Evolutionary conservation across 116 monocot species (phyloP), one percentile per base, ranked within the genome.

Genomic region (Phalaenopsis hybrid): DNA sequence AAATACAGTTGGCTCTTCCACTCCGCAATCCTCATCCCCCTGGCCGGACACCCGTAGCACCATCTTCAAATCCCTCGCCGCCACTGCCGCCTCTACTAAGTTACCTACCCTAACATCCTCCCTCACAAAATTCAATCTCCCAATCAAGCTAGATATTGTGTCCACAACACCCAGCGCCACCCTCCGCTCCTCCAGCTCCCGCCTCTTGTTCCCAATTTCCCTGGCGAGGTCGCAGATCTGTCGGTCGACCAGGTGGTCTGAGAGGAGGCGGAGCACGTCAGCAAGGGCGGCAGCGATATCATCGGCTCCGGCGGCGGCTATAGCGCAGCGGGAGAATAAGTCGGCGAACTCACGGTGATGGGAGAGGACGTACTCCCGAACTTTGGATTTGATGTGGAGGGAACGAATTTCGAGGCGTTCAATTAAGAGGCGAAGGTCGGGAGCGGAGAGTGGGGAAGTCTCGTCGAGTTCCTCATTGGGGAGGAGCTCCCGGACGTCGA

Each of bases 351-450:
- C 86, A 13, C 34, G 76, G 84, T 81, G 93, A 82, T 90, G 87
- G 78, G 87, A 86, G 83, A 89, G 76, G 65, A 89, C 85, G 89
- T 90, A 91, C 79, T 86, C 79, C 8, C 88, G 88, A 82, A 94
- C 94, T 23, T 80, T 83, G 80, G 84, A 80, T 65, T 94, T 89
- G 87, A 97, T 88, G 49, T 86, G 86, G 78, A 89, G 86, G 33
- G 94, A 94, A 1, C 90, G 97, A 79, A 82, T 79, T 61, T 91
- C 85, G 84, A 97, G 92, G 82, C 92, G 92, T 82, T 94, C 89
- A 81, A 92, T 87, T 81, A 94, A 87, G 79, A 97, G 91, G 89
- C 90, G 94, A 84, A 97, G 97, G 74, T 97, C 97, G 2, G 97
- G 97, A 20, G 94, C 91, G 46, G 96, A 91, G 78, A 96, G 92